Evolutionary conservation across 2,329 filamentous ascomycete species (phyloP).

Genomic region (Talaromyces sp.): DNA sequence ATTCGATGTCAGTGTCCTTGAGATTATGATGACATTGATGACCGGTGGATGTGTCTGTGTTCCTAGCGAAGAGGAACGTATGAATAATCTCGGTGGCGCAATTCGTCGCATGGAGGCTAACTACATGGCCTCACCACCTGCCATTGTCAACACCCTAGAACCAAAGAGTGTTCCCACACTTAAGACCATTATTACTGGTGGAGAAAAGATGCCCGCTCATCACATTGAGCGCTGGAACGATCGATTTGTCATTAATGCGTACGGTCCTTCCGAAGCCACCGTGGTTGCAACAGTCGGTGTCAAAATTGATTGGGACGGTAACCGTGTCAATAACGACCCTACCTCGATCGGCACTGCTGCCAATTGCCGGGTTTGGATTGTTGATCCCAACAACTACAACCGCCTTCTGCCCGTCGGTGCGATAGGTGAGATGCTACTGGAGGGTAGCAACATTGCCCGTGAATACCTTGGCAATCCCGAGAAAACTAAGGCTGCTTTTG

Average conservation of each 20-base stretch:
- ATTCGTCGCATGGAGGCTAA: constrained; percentile 57
- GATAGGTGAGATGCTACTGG: constrained; percentile 52
- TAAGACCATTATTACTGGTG: constrained; percentile 47
- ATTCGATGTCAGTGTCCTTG: constrained; percentile 58
- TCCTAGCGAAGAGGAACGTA: constrained; percentile 54
- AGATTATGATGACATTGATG: constrained; percentile 58
- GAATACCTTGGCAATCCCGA: constrained; percentile 47
- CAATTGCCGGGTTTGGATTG: constrained; percentile 42
- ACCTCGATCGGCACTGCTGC: constrained; percentile 40
- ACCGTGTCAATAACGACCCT: constrained; percentile 31
- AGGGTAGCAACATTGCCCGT: constrained; percentile 49
- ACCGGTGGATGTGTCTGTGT: constrained; percentile 64
- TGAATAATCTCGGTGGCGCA: constrained; percentile 54
- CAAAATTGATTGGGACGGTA: constrained; percentile 35
- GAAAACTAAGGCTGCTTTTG: constrained; percentile 40
- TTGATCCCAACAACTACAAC: constrained; percentile 41
- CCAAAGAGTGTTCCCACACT: constrained; percentile 50
- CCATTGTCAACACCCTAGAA: constrained; percentile 55
- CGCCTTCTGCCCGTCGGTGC: constrained; percentile 48
- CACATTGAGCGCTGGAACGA: constrained; percentile 50
- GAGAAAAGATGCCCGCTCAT: constrained; percentile 48
- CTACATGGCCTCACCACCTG: constrained; percentile 61
- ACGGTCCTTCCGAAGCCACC: constrained; percentile 46
- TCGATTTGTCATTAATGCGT: constrained; percentile 50
- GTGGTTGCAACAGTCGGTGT: constrained; percentile 37